phyloP scores from a whole-genome alignment of 495 filamentous ascomycete species.

The Xylaria grammica region DNA sequence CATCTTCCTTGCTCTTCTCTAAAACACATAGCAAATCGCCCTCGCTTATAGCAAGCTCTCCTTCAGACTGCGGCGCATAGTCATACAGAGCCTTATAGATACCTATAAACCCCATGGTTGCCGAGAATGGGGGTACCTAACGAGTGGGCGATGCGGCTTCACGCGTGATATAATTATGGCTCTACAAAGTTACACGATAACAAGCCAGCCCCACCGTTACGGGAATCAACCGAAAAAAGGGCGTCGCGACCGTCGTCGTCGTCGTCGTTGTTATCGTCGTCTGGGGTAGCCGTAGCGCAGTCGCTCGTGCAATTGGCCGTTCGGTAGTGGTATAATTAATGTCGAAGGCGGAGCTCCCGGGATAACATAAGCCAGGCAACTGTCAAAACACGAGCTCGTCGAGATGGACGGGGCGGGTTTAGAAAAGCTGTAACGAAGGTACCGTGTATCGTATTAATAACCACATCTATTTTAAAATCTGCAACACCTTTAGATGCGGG shows the following conservation, averaged over 20 bases:
- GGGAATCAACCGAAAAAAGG: not conserved
- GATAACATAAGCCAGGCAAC: not conserved
- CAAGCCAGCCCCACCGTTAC: not conserved
- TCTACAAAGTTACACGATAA: not conserved
- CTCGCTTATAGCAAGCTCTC: conserved; percentile 85
- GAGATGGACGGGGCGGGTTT: not conserved
- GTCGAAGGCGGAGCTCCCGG: conserved; percentile 21
- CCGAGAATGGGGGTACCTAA: conserved; percentile 5
- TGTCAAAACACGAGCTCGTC: conserved; percentile 17
- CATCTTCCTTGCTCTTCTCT: conserved; percentile 87
- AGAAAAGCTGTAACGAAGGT: not conserved
- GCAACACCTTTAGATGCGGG: not conserved
- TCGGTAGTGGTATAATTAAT: conserved; percentile 7
- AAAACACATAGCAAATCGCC: conserved; percentile 92
- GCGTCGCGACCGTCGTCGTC: too few species aligned
- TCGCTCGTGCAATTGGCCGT: conserved; percentile 7
- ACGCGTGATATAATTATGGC: not conserved
- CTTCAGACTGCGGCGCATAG: conserved; percentile 86
- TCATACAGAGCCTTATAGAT: conserved; percentile 93
- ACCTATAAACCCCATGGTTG: conserved; percentile 75
- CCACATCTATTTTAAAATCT: not conserved
- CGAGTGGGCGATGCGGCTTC: not conserved
- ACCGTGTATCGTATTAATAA: conserved; percentile 1
- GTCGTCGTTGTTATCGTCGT: not conserved
- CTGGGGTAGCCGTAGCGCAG: not conserved